These are phyloP conservation scores for Marasmius fiardii DNA, from an alignment of 1,284 basidiomycete species.

Conservation along the genomic window DNA sequence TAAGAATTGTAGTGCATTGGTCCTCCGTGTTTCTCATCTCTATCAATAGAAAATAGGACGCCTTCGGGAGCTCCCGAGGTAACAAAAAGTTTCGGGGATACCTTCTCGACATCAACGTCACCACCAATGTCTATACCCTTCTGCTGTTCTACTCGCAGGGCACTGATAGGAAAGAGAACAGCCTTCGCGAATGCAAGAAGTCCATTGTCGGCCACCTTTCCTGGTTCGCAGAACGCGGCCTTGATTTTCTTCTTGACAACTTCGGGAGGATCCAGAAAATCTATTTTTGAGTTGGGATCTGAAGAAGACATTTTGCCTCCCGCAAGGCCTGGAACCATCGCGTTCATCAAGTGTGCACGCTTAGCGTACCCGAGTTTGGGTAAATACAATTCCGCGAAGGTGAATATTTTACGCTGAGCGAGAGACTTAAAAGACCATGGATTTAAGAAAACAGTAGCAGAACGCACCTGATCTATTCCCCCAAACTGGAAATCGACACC, in stretches of 20 bases:
- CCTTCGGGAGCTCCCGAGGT: constrained; percentile 72
- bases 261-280: constrained; percentile 90
- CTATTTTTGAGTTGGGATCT: constrained; percentile 96
- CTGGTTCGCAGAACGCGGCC: constrained; percentile 91
- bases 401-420: constrained; percentile 93
- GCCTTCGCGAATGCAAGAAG: constrained; percentile 86
- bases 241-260: constrained; percentile 89
- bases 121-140: constrained; percentile 39
- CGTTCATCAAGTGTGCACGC: constrained; percentile 97
- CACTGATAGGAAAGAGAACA: constrained; percentile 87
- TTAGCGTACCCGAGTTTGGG: constrained; percentile 92
- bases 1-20: constrained; percentile 74
- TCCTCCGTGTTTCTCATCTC: constrained; percentile 85
- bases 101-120: constrained; percentile 36
- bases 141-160: constrained; percentile 63
- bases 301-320: constrained; percentile 99
- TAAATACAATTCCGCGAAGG: constrained; percentile 94
- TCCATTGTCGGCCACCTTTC: constrained; percentile 90
- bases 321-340: constrained; percentile 94
- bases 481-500: constrained; percentile 98
- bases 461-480: constrained; percentile 87
- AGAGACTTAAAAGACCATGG: constrained; percentile 2
- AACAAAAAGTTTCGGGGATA: constrained; percentile 57
- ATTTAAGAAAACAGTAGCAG: neutral
- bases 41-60: constrained; percentile 77